Evolutionary conservation across 2,329 filamentous ascomycete genomes (phyloP), one percentile per base, ranked within the genome.

Genomic region (Scedosporium boydii): DNA sequence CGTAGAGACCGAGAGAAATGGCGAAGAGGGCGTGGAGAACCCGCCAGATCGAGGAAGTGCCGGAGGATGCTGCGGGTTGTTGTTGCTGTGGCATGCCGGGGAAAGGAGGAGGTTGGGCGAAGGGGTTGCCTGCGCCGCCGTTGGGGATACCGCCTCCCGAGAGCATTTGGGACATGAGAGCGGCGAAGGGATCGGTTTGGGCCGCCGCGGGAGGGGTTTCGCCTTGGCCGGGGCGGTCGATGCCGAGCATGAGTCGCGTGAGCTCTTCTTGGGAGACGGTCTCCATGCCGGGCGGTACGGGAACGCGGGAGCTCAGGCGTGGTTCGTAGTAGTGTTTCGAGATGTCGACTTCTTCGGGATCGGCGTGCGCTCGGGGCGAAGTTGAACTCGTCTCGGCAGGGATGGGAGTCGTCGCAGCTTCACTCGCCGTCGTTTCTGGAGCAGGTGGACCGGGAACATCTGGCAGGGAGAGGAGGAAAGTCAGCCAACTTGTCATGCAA

Each of bases 311-410:
- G 27, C 65, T 68, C 14, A 68, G 64, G 6, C 60, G 59, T 1
- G 86, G 87, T 41, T 81, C 74, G 74, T 88, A 89, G 74, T 82
- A 87, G 75, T 90, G 88, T 66, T 87, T 76, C n/a, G 88, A 90
- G 67, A 93, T 91, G 72, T 93, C 89, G 66, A 91, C 82, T 73
- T 92, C 90, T 4, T 87, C 88, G 5, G 89, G 89, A 68, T 90
- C 87, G 63, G 80, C 84, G 29, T 73, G 71, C 23, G 72, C 66
- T 29, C 70, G 60, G 6, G 70, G 51, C 46, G 69, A 59, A 48
- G 75, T 68, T 16, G 51, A 16, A 44, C 6, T n/a, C 27, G 23
- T 18, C 56, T 9, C 14, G 16, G 72, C 70, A n/a, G 73, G 67
- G 29, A 74, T 67, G 23, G 71, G 67, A 46, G 72, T 65, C 10